Conservation (phyloP, 768 basidiomycete species). For the Multifurca ochricompacta region DNA sequence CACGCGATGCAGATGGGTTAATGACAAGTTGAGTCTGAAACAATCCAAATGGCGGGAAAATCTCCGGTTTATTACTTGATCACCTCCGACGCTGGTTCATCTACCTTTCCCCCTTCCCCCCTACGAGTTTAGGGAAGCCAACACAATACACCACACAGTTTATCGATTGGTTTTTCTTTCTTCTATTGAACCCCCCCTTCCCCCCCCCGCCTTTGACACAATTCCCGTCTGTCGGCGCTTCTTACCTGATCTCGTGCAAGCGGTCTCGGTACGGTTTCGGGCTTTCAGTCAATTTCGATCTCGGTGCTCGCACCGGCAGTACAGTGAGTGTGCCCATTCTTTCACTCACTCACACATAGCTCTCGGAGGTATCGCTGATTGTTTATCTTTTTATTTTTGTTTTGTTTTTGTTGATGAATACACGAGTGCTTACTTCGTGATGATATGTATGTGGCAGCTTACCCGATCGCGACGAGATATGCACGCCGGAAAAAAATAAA, state of each 20-base stretch:
- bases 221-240: constrained; percentile 68
- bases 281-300: constrained; percentile 69
- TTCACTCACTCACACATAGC: neutral
- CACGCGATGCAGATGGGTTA: constrained; percentile 53
- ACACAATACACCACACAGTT: constrained; percentile 41
- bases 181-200: constrained; percentile 82
- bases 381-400: too few species aligned
- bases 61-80: constrained; percentile 82
- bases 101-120: constrained; percentile 83
- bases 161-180: constrained; percentile 86
- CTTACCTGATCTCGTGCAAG: constrained; percentile 70
- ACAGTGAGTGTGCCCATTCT: constrained; percentile 66
- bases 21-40: constrained; percentile 50
- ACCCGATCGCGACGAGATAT: constrained; percentile 73
- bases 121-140: too few species aligned
- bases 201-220: constrained; percentile 54
- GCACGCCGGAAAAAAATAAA: neutral
- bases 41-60: constrained; percentile 64
- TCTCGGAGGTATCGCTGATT: neutral
- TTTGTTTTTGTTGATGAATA: constrained; percentile 6
- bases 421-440: constrained; percentile 78
- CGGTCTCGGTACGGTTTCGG: constrained; percentile 74
- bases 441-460: constrained; percentile 81
- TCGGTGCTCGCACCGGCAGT: constrained; percentile 75
- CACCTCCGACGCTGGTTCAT: constrained; percentile 90